Evolutionary conservation across 306 rosid species (phyloP).

Genomic region (Acmispon strigosus): DNA sequence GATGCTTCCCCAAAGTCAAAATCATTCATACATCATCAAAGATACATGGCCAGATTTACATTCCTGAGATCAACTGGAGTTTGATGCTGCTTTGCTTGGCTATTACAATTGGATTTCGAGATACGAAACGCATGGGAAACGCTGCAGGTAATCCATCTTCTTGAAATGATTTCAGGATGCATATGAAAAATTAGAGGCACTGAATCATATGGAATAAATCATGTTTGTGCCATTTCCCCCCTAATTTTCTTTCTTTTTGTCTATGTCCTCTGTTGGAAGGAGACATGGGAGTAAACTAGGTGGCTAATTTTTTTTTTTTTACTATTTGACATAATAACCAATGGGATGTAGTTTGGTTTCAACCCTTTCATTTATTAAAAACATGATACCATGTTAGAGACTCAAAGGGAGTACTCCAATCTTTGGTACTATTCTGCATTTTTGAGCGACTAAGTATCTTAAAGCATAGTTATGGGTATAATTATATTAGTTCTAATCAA

Average conservation of each 20-base stretch:
- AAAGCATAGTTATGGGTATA: background rate
- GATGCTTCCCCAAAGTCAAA: constrained; percentile 89
- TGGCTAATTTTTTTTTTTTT: background rate
- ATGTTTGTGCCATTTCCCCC: background rate
- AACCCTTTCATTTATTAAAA: background rate
- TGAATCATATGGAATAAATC: background rate
- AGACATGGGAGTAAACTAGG: background rate
- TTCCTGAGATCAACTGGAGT: constrained; percentile 92
- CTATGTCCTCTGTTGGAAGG: background rate
- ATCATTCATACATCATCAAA: constrained; percentile 83
- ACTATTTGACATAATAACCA: background rate
- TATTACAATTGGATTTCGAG: constrained; percentile 80
- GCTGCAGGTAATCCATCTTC: constrained; percentile 70
- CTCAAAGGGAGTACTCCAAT: background rate
- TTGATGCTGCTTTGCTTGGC: constrained; percentile 83
- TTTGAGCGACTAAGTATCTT: background rate
- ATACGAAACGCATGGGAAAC: constrained; percentile 95
- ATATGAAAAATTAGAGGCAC: background rate
- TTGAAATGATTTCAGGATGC: background rate
- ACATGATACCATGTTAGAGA: background rate
- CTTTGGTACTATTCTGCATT: background rate
- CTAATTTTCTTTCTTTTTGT: background rate
- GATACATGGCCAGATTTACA: constrained; percentile 91
- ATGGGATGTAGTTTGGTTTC: background rate
- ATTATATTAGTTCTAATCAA: background rate